Base-by-base conservation (phyloP, 1,139 yeast species). In the Arxiozyma telluris region DNA sequence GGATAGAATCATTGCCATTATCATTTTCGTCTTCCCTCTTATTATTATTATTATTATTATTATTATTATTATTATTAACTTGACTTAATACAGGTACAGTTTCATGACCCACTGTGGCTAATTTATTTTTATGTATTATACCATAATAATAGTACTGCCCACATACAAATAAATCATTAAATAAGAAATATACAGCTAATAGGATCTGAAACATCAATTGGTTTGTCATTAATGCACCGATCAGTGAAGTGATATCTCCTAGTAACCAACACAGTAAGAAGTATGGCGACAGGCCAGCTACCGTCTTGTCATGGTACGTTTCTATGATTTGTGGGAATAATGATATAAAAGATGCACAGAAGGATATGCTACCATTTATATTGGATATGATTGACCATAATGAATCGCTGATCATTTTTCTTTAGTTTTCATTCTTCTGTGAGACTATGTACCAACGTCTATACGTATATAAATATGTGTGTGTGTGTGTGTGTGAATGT, bases 271-370 rank as follows among this genome's bases (percentile, higher is more conserved):
- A 80, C 21, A 79, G 58, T 6, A 93, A 75, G 62, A 91, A 89
- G 11, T 78, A 76, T n/a, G 86, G 80, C 8, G 96, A 86, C 38
- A 93, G 76, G 1, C 97, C 98, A 44, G 84, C 95, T 1, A 94
- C 96, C 0, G 95, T 84, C 64, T 87, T 84, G 65, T 78, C 81
- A 41, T 74, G 74, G 68, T 86, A 87, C 64, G 91, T 91, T 63
- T 84, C 81, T 56, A 82, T 71, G 21, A 89, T 83, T 67, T 91
- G 98, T 0, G 98, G 98, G 27, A 88, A 71, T 66, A 88, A 94
- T 0, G 97, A 96, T 62, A 90, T 83, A 47, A 90, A 75, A 87
- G 97, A 90, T 53, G 87, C 74, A 12, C 76, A 70, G 53, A 83
- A 74, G 0, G 87, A 80, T 12, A 79, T 61, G 38, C 76, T 73